Conservation (phyloP, 495 filamentous ascomycete genomes). For the Entonaema liquescens region DNA sequence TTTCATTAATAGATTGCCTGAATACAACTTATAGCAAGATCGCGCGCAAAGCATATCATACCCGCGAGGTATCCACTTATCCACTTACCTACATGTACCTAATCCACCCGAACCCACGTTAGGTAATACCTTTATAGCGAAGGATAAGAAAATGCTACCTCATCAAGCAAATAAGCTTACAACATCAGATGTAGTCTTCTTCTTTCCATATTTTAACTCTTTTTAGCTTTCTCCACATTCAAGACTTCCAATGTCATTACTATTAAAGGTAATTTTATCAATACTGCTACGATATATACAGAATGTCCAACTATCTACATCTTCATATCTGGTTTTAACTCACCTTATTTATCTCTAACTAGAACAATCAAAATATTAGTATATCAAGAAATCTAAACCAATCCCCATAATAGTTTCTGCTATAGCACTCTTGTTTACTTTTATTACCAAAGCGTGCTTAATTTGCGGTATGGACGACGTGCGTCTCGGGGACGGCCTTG, state of each 20-base stretch:
- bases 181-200: not conserved
- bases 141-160: not conserved
- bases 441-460: not conserved
- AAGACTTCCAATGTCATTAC: not conserved
- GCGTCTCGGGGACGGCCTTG: slow-evolving; percentile 1
- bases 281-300: not conserved
- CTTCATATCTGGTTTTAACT: not conserved
- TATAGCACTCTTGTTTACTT: not conserved
- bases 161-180: slow-evolving; percentile 9
- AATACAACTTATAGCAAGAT: not conserved
- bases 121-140: slow-evolving; percentile 2
- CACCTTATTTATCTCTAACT: not conserved
- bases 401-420: not conserved
- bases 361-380: not conserved
- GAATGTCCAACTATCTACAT: not conserved
- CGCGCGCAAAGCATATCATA: slow-evolving; percentile 1
- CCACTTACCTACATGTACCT: too few species aligned
- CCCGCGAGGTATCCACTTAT: not conserved
- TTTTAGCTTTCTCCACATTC: not conserved
- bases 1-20: slow-evolving; percentile 4
- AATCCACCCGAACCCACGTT: not conserved
- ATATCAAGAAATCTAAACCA: not conserved
- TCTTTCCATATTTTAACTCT: not conserved
- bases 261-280: not conserved
- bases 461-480: not conserved